phyloP scores from a whole-genome alignment of 129 eudicot species.

The Flaveria brownii region DNA sequence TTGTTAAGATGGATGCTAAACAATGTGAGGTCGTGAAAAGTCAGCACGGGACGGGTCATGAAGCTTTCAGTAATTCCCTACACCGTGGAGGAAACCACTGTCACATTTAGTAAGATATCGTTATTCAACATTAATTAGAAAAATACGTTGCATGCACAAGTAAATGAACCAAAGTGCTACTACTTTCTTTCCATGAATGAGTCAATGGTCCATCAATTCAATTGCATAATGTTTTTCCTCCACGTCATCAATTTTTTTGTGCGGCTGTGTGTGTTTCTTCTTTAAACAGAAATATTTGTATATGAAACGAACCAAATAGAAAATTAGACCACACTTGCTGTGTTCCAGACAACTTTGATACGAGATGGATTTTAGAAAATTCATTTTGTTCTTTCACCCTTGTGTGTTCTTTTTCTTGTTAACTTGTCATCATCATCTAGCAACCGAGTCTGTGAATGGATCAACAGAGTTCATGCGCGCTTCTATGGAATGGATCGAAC shows the following conservation, averaged over 20 bases:
- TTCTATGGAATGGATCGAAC: slow-evolving; percentile 4
- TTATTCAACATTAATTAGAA: not conserved
- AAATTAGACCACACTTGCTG: not conserved
- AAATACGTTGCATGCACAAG: not conserved
- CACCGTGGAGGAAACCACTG: too few relatives aligned
- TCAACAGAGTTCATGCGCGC: not conserved
- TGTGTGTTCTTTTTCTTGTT: not conserved
- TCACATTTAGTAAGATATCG: not conserved
- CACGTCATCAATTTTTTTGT: not conserved
- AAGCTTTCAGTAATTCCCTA: too few relatives aligned
- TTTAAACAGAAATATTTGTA: not conserved
- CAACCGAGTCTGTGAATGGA: not conserved
- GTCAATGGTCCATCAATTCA: not conserved
- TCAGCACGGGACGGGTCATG: too few relatives aligned
- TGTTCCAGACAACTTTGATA: not conserved
- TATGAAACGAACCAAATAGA: not conserved
- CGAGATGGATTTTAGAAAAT: not conserved
- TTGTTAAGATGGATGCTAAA: too few relatives aligned
- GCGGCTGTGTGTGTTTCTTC: not conserved
- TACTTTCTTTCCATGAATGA: not conserved
- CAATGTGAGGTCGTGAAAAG: too few relatives aligned
- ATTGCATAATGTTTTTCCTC: not conserved
- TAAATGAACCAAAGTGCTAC: not conserved
- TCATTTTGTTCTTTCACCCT: not conserved
- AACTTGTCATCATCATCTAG: not conserved